phyloP scores from a whole-genome alignment of 768 basidiomycete genomes.

The Leucocoprinus sp. region DNA sequence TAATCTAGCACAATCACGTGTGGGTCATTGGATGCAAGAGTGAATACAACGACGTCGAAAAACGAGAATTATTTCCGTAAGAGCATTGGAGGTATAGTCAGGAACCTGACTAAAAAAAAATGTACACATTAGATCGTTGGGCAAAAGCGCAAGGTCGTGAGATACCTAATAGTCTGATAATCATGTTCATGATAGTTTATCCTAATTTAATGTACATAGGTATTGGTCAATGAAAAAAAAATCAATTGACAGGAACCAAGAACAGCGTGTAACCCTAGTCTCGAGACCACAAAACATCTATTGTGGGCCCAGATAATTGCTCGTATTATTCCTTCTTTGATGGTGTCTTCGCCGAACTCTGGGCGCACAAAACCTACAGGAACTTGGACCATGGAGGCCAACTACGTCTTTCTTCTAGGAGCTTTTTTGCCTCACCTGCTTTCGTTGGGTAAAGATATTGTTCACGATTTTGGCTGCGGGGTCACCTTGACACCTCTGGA shows the following conservation, averaged over 20 bases:
- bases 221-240: too few relatives aligned
- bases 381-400: neutral
- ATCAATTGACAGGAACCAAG: neutral
- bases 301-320: constrained; percentile 8
- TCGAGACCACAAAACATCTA: constrained; percentile 6
- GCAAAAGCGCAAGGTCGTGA: too few relatives aligned
- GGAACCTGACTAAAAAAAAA: too few relatives aligned
- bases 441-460: constrained; percentile 2
- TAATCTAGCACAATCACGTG: too few relatives aligned
- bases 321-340: constrained; percentile 5
- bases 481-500: constrained; percentile 9
- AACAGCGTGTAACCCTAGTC: constrained; percentile 4
- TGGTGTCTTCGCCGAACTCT: neutral
- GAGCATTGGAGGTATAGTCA: too few relatives aligned
- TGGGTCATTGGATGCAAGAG: neutral
- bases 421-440: neutral
- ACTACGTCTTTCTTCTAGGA: neutral
- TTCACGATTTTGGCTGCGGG: neutral
- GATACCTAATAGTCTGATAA: too few relatives aligned
- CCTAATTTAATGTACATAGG: too few relatives aligned
- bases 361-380: neutral
- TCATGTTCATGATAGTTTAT: too few relatives aligned
- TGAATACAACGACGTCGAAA: neutral
- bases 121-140: too few relatives aligned
- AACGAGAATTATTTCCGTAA: too few relatives aligned